phyloP scores from a whole-genome alignment of 2,329 filamentous ascomycete species.

The Aschersonia sp. region DNA sequence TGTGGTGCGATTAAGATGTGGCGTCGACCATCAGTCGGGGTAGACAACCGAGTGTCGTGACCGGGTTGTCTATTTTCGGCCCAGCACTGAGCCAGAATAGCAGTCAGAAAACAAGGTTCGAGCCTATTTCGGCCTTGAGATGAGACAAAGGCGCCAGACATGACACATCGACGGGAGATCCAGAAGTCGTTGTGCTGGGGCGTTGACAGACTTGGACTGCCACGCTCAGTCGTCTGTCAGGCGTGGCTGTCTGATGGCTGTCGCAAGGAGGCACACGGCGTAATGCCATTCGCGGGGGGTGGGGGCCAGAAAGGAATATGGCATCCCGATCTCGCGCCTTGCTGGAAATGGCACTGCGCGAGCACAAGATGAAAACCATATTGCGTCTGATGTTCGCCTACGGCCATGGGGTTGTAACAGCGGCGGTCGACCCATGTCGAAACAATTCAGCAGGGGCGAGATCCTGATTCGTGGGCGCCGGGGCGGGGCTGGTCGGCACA shows the following conservation, averaged over 20 bases:
- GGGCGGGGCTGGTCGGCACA: too few species aligned
- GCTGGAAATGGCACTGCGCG: neutral
- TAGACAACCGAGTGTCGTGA: neutral
- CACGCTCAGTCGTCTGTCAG: too few species aligned
- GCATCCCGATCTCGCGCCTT: neutral
- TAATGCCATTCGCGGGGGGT: conserved; percentile 1
- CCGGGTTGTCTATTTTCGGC: neutral
- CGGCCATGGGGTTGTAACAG: neutral
- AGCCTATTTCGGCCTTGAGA: neutral
- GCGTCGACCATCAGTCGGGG: neutral
- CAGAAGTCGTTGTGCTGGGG: neutral
- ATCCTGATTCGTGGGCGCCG: neutral
- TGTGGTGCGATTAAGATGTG: neutral
- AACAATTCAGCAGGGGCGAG: neutral
- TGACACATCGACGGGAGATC: neutral
- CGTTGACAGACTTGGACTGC: too few species aligned
- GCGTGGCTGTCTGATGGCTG: neutral
- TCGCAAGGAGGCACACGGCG: neutral
- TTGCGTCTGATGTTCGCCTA: neutral
- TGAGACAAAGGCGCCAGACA: neutral
- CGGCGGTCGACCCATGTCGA: neutral
- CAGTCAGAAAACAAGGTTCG: neutral
- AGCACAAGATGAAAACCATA: neutral
- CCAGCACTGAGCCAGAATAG: neutral
- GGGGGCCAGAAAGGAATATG: neutral